Evolutionary conservation across 495 filamentous ascomycete species (phyloP).

Genomic region (Penicillium roqueforti): DNA sequence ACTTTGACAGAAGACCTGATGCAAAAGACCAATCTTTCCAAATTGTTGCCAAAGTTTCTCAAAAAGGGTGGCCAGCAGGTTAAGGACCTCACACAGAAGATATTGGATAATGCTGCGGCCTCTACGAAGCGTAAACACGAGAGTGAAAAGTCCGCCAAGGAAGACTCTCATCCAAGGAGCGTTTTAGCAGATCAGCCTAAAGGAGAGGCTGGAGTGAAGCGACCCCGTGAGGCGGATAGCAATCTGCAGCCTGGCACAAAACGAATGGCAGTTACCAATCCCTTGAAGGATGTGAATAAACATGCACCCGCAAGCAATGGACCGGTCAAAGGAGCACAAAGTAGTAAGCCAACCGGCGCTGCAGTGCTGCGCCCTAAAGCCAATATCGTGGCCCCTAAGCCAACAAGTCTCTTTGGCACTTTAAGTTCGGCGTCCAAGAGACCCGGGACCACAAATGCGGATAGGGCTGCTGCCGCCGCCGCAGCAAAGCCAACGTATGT

Average conservation of each 20-base stretch:
- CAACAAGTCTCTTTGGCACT: conserved; percentile 54
- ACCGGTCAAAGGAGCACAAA: conserved; percentile 23
- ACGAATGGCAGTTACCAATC: conserved; percentile 35
- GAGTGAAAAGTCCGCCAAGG: conserved; percentile 33
- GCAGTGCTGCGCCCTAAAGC: conserved; percentile 42
- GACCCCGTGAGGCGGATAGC: conserved; percentile 40
- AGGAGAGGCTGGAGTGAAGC: conserved; percentile 41
- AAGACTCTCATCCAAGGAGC: conserved; percentile 31
- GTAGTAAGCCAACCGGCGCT: conserved; percentile 30
- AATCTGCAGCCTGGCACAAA: conserved; percentile 38
- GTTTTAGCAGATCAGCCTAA: conserved; percentile 17
- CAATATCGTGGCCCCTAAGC: conserved; percentile 52
- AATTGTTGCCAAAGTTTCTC: conserved; percentile 55
- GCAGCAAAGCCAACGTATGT: conserved; percentile 44
- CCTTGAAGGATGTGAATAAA: conserved; percentile 28
- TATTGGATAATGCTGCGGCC: conserved; percentile 53
- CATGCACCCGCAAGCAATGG: conserved; percentile 20
- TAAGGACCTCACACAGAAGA: conserved; percentile 53
- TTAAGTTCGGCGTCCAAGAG: conserved; percentile 58
- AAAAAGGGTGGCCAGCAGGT: conserved; percentile 63
- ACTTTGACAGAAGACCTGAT: conserved; percentile 60
- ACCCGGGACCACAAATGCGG: conserved; percentile 54
- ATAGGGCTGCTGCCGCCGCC: conserved; percentile 46
- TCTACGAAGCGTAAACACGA: conserved; percentile 48
- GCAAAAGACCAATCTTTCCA: conserved; percentile 63